These are phyloP conservation scores for Boehmeria nivea DNA, from an alignment of 306 rosid species.

Conservation along the genomic window DNA sequence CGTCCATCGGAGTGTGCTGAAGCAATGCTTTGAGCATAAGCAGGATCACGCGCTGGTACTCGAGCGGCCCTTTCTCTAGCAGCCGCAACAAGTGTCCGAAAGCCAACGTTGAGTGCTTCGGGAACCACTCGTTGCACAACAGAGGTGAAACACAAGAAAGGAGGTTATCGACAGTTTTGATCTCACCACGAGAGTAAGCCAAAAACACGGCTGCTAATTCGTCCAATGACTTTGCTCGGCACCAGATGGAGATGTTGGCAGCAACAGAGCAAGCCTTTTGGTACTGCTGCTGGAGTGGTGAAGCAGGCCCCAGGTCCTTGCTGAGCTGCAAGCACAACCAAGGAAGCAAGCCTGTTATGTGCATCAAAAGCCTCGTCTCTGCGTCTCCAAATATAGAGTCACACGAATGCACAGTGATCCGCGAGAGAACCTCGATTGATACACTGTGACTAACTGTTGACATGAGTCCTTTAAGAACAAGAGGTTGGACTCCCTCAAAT, in stretches of 20 bases:
- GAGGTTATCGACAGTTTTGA: conserved; percentile 66
- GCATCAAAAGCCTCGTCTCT: conserved; percentile 95
- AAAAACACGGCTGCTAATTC: conserved; percentile 83
- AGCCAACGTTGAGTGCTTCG: conserved; percentile 86
- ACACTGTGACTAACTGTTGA: conserved; percentile 87
- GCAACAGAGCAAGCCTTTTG: conserved; percentile 95
- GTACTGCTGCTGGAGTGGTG: no score
- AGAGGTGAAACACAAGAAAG: conserved; percentile 92
- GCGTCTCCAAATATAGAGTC: conserved; percentile 94
- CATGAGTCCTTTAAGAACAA: conserved; percentile 94
- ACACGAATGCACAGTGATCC: conserved; percentile 89
- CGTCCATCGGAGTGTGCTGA: conserved; percentile 98
- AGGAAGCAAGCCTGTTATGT: conserved; percentile 92
- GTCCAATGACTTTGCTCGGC: conserved; percentile 83
- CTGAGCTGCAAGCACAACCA: conserved; percentile 97
- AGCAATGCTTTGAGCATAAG: conserved; percentile 94
- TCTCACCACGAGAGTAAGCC: conserved; percentile 81
- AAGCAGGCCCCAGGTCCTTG: conserved; percentile 73
- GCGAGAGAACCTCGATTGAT: conserved; percentile 86
- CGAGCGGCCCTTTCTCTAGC: conserved; percentile 89
- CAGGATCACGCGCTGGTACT: conserved; percentile 92
- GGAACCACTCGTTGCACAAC: conserved; percentile 89
- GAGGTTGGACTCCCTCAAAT: conserved; percentile 98
- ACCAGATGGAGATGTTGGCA: conserved; percentile 81
- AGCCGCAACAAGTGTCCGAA: conserved; percentile 89